phyloP scores from a whole-genome alignment of 768 basidiomycete species.

The Phanerodontia chrysosporium region DNA sequence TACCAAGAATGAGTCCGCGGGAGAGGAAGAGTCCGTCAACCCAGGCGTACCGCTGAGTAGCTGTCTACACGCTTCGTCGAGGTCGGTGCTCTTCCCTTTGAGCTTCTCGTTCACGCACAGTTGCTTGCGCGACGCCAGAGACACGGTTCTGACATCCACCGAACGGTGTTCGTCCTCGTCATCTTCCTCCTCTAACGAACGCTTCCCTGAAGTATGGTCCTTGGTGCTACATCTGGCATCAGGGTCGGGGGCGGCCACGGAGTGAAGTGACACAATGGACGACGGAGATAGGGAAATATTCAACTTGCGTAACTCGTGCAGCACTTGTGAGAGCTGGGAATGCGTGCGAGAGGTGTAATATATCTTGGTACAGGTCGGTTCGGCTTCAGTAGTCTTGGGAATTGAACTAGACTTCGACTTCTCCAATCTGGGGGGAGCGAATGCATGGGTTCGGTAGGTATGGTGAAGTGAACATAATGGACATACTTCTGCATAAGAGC shows the following conservation, averaged over 20 bases:
- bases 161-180: conserved; percentile 19
- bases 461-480: too few species aligned
- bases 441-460: not conserved
- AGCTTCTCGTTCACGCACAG: conserved; percentile 89
- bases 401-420: not conserved
- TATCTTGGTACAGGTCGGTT: conserved; percentile 73
- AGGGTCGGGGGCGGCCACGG: not conserved
- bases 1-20: not conserved
- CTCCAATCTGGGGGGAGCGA: not conserved
- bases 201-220: not conserved
- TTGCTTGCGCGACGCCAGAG: conserved; percentile 86
- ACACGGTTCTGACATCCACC: conserved; percentile 55
- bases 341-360: conserved; percentile 96
- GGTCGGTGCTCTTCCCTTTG: conserved; percentile 53
- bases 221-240: not conserved
- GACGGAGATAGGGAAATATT: conserved; percentile 37
- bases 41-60: conserved; percentile 32
- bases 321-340: conserved; percentile 88
- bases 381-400: conserved; percentile 21
- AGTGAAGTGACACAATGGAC: conserved; percentile 9
- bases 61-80: conserved; percentile 88
- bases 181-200: conserved; percentile 5
- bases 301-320: conserved; percentile 80
- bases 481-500: conserved; percentile 77
- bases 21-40: not conserved